These are phyloP conservation scores for Knoxdaviesia capensis DNA, from an alignment of 2,329 filamentous ascomycete genomes.

Conservation along the genomic window DNA sequence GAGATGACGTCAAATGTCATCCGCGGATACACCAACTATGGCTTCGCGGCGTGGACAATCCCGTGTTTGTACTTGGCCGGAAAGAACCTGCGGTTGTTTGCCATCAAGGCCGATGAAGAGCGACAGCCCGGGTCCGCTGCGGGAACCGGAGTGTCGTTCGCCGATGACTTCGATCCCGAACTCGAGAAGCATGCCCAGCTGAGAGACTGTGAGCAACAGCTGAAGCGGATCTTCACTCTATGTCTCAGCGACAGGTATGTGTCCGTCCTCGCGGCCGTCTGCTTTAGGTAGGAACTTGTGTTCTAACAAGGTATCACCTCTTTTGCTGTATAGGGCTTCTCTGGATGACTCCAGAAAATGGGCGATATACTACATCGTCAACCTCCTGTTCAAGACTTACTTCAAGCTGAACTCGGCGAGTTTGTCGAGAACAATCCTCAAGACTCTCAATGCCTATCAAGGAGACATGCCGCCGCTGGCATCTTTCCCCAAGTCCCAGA, in stretches of 20 bases:
- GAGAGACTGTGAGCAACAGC: constrained; percentile 73
- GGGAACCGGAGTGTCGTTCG: constrained; percentile 28
- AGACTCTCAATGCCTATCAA: constrained; percentile 55
- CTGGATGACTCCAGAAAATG: constrained; percentile 88
- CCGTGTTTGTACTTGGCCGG: constrained; percentile 76
- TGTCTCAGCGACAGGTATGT: constrained; percentile 75
- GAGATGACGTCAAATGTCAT: constrained; percentile 60
- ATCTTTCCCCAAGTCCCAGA: constrained; percentile 70
- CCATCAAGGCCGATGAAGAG: constrained; percentile 74
- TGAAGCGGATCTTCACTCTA: constrained; percentile 81
- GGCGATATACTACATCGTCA: constrained; percentile 90
- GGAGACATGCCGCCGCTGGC: constrained; percentile 66
- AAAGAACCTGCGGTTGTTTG: constrained; percentile 71
- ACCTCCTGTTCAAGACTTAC: constrained; percentile 93
- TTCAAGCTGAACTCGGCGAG: constrained; percentile 84
- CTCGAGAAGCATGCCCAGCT: constrained; percentile 64
- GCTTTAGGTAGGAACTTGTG: neutral
- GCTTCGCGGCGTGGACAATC: constrained; percentile 79
- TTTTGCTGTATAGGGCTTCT: constrained; percentile 36
- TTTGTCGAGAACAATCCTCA: constrained; percentile 78
- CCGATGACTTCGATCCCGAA: constrained; percentile 67
- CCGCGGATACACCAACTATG: constrained; percentile 56
- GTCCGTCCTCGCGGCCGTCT: neutral
- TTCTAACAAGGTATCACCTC: neutral
- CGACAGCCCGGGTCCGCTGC: constrained; percentile 18